Evolutionary conservation across 805 yeast genomes (phyloP).

Genomic region (Nakazawaea ambrosiae): DNA sequence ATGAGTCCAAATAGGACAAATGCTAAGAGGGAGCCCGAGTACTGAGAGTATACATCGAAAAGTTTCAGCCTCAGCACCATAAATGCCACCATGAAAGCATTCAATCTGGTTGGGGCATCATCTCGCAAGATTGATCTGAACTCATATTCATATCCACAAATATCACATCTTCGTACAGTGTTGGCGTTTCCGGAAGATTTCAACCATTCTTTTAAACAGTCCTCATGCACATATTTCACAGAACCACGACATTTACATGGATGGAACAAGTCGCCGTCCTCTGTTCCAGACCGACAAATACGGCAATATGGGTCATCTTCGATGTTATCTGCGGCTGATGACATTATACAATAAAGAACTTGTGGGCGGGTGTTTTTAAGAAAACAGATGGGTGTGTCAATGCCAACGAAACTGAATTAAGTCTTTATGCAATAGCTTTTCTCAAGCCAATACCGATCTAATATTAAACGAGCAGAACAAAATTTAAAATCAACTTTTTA

Average conservation of each 20-base stretch:
- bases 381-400: too few relatives aligned
- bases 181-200: conserved; percentile 54
- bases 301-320: conserved; percentile 61
- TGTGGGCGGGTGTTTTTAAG: too few relatives aligned
- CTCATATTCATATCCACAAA: conserved; percentile 71
- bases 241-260: conserved; percentile 96
- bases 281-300: conserved; percentile 90
- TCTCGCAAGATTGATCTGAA: conserved; percentile 34
- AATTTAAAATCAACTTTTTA: too few relatives aligned
- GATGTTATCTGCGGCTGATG: background rate
- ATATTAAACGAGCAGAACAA: too few relatives aligned
- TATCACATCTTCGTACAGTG: conserved; percentile 84
- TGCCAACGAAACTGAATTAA: too few relatives aligned
- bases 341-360: too few relatives aligned
- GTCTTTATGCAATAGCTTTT: too few relatives aligned
- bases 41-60: conserved; percentile 1
- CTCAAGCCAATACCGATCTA: too few relatives aligned
- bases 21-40: conserved; percentile 12
- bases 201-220: conserved; percentile 86
- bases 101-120: conserved; percentile 33
- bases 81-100: conserved; percentile 40
- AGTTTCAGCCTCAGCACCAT: conserved; percentile 34
- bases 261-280: conserved; percentile 63
- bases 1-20: conserved; percentile 20
- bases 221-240: conserved; percentile 88